Evolutionary conservation across 2,329 filamentous ascomycete genomes (phyloP).

Genomic region (Diaporthe sp.): DNA sequence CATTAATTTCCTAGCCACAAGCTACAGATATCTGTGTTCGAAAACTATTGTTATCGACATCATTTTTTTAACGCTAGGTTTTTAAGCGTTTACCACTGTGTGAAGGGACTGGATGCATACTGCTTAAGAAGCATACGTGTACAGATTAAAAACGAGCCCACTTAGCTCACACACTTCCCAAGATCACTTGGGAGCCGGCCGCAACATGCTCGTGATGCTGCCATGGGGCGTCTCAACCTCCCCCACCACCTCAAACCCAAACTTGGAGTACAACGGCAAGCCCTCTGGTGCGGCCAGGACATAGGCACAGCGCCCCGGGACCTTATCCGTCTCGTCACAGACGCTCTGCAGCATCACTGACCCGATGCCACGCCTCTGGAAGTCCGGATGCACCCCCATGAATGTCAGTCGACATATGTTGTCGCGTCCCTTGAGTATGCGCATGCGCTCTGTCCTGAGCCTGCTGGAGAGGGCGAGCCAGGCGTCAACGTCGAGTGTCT

Average conservation of each 20-base stretch:
- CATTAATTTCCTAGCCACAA: too few species aligned
- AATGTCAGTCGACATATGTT: constrained; percentile 14
- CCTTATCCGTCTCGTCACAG: not conserved
- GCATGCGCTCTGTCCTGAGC: not conserved
- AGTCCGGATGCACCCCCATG: not conserved
- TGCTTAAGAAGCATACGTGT: too few species aligned
- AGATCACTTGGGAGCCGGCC: not conserved
- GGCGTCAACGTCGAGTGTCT: too few species aligned
- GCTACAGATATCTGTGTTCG: too few species aligned
- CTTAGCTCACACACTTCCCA: not conserved
- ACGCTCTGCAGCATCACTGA: not conserved
- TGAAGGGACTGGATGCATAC: too few species aligned
- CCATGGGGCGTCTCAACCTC: not conserved
- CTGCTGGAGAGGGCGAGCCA: too few species aligned
- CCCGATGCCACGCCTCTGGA: not conserved
- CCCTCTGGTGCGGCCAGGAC: constrained; percentile 5
- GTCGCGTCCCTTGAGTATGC: not conserved
- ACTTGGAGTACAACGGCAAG: not conserved
- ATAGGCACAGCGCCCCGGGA: not conserved
- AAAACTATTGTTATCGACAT: too few species aligned
- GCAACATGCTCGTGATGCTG: constrained; percentile 7
- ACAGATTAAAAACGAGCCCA: not conserved
- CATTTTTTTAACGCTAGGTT: too few species aligned
- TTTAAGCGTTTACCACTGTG: too few species aligned
- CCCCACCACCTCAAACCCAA: not conserved